Evolutionary conservation across 345 rosid species (phyloP).

Genomic region (Triadica sebifera): DNA sequence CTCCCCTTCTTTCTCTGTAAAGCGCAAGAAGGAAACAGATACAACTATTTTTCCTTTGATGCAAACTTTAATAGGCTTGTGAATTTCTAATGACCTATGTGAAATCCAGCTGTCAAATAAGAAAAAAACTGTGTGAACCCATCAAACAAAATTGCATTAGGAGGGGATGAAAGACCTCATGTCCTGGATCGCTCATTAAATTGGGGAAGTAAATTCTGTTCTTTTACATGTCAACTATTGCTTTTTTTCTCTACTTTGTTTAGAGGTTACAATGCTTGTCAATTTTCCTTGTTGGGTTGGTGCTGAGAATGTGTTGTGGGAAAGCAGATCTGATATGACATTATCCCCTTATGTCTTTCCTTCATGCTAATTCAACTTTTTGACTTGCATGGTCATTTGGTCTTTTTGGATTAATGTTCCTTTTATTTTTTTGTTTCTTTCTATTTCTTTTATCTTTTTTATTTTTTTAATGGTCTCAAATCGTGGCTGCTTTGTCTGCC

Average conservation of each 20-base stretch:
- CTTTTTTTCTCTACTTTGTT: neutral
- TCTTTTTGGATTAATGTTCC: neutral
- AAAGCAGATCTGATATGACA: neutral
- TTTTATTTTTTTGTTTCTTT: no score
- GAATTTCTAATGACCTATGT: neutral
- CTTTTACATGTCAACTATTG: neutral
- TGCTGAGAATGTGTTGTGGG: neutral
- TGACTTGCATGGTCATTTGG: neutral
- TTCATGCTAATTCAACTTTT: neutral
- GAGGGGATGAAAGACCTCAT: neutral
- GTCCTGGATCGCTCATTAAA: neutral
- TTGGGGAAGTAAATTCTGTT: neutral
- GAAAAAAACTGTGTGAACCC: neutral
- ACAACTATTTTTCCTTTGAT: neutral
- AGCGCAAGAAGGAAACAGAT: neutral
- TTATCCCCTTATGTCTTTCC: neutral
- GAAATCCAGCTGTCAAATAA: neutral
- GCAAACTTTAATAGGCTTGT: neutral
- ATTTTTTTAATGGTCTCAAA: neutral
- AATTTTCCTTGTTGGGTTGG: neutral
- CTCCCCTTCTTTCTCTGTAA: neutral
- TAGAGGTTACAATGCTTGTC: neutral
- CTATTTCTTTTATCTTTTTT: neutral
- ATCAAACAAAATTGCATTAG: neutral
- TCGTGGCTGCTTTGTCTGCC: neutral